Evolutionary conservation across 177 flowering plant genomes (phyloP), one percentile per base, ranked within the genome.

Genomic region (Vitis hybrid): DNA sequence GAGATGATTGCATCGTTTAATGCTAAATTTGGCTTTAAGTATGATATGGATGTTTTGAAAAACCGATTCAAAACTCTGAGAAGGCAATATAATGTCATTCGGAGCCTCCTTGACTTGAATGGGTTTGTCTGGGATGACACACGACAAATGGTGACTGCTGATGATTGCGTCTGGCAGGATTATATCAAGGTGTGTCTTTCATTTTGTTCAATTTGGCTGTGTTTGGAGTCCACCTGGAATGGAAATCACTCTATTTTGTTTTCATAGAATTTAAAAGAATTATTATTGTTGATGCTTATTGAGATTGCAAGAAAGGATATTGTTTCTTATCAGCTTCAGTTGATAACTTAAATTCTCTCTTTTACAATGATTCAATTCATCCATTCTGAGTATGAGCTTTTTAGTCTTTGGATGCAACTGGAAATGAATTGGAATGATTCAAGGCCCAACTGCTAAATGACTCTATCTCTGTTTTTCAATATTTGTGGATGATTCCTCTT

Each of bases 131-230:
- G 90, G 92, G 89, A 88, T 72, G 84, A 74, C 32, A 15, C 72
- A 19, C 83, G 85, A 13, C 87, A 82, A 62, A 88, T 88, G 92
- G 85, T 88, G 68, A 78, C 84, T 58, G 92, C 89, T 77, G 88
- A 82, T 80, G 90, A 86, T 74, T 40, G 21, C 67, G 77, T 81
- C 30, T 88, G 92, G 92, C 89, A 88, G 72, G 79, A 83, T 40
- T 87, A 85, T 74, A 79, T 86, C 64, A 85, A 86, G 92, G 92
- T 88, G 65, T 62, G 72, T 64, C 27, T 24, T n/a, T 63, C 27
- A 48, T 32, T 54, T 56, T 11, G 9, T 15, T 12, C 40, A 66
- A 61, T 61, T 12, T 9, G 3, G 21, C 2, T 15, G 11, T 27
- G 58, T 64, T 64, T 48, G 56, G 9, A 50, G 19, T 49, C 46